Evolutionary conservation across 371 early-diverging fungal genomes (phyloP).

Genomic region (Apophysomyces elegans): DNA sequence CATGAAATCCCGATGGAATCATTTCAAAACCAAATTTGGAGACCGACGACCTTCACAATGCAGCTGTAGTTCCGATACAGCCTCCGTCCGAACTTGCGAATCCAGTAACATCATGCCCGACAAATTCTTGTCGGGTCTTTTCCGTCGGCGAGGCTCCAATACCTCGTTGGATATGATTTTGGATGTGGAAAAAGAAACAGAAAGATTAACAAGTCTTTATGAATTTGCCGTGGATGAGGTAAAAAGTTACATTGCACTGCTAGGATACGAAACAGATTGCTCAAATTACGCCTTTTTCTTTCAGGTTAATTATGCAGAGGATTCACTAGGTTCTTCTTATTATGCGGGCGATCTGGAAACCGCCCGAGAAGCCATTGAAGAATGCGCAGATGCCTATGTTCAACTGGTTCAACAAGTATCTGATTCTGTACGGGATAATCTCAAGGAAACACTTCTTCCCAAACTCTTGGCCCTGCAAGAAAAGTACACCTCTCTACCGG

Average conservation of each 20-base stretch:
- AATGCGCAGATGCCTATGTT: not conserved
- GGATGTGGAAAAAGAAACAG: constrained; percentile 17
- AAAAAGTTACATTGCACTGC: not conserved
- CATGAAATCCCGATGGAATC: not conserved
- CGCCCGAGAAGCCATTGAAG: constrained; percentile 17
- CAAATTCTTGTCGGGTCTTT: not conserved
- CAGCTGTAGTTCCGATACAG: not conserved
- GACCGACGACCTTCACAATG: constrained; percentile 8
- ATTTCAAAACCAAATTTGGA: constrained; percentile 3
- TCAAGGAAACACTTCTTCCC: constrained; percentile 33
- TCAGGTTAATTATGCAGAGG: constrained; percentile 21
- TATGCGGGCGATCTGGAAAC: constrained; percentile 19
- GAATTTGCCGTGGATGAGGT: constrained; percentile 23
- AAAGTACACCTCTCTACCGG: constrained; percentile 29
- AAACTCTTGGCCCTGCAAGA: constrained; percentile 29
- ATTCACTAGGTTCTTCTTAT: constrained; percentile 18
- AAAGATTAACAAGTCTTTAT: constrained; percentile 12
- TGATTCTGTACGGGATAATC: constrained; percentile 17
- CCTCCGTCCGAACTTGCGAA: not conserved
- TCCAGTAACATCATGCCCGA: not conserved
- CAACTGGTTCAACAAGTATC: not conserved
- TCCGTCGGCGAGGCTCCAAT: constrained; percentile 20
- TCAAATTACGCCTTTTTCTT: not conserved
- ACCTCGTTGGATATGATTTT: not conserved
- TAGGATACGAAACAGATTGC: not conserved